These are phyloP conservation scores for Beauveria caledonica DNA, from an alignment of 2,329 filamentous ascomycete genomes.

Conservation along the genomic window DNA sequence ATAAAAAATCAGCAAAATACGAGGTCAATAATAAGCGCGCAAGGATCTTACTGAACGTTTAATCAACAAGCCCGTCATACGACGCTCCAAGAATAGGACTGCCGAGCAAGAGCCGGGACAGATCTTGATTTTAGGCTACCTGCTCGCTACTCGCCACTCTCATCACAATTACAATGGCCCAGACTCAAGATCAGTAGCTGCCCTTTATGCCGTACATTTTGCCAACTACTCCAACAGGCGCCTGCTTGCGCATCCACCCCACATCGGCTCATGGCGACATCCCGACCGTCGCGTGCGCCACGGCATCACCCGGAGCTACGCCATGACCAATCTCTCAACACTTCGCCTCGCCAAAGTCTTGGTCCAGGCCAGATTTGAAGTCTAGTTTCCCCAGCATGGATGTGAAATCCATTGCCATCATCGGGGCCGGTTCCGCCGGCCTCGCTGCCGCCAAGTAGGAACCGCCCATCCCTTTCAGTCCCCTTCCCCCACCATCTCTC, in stretches of 20 bases:
- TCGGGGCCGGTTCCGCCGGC: conserved; percentile 66
- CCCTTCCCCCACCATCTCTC: not conserved
- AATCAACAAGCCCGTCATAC: not conserved
- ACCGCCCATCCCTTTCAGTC: not conserved
- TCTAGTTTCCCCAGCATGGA: conserved; percentile 12
- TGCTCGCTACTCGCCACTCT: not conserved
- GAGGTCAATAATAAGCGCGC: not conserved
- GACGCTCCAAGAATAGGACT: not conserved
- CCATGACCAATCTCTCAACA: not conserved
- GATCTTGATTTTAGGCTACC: not conserved
- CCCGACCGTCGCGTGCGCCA: not conserved
- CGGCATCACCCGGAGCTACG: not conserved
- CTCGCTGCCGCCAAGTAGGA: conserved; percentile 46
- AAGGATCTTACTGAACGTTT: not conserved
- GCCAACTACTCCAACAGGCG: not conserved
- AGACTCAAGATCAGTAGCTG: not conserved
- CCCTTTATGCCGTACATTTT: no score
- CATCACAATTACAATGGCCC: no score
- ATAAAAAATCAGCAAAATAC: not conserved
- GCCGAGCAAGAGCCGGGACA: not conserved
- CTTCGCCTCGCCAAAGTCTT: not conserved
- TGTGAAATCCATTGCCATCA: conserved; percentile 51
- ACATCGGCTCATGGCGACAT: conserved; percentile 7
- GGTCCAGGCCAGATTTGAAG: no score
- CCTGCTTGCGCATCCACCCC: not conserved